Percentiles rank a stretch among this genome's conserved stretches.
Evolutionary conservation across 2,329 filamentous ascomycete genomes (phyloP).

Genomic region (Graphilbum fragrans): DNA sequence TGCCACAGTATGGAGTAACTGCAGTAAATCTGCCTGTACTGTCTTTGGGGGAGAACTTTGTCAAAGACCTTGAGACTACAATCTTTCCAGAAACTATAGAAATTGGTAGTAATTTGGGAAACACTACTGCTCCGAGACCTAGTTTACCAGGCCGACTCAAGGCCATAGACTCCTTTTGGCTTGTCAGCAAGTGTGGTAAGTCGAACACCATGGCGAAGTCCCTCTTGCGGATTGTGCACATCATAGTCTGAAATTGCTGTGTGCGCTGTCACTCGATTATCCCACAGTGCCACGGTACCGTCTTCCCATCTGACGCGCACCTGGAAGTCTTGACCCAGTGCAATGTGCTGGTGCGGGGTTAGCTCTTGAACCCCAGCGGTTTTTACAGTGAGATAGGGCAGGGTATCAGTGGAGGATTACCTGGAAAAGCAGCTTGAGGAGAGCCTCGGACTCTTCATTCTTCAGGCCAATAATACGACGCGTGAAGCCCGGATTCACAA

Average conservation of each 20-base stretch:
- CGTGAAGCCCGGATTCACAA: slow-evolving; percentile 54
- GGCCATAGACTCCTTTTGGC: slow-evolving; percentile 23
- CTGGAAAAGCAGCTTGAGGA: slow-evolving; percentile 61
- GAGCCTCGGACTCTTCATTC: slow-evolving; percentile 52
- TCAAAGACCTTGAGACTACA: too few species aligned
- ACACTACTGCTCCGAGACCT: too few species aligned
- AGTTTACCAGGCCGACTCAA: slow-evolving; percentile 23
- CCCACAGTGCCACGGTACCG: slow-evolving; percentile 57
- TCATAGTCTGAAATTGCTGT: slow-evolving; percentile 32
- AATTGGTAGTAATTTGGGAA: too few species aligned
- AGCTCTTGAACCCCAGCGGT: too few species aligned
- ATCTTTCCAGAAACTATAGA: too few species aligned
- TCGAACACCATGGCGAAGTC: slow-evolving; percentile 26
- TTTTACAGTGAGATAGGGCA: too few species aligned
- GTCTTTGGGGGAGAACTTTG: too few species aligned
- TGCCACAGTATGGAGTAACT: too few species aligned
- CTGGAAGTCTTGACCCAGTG: slow-evolving; percentile 51
- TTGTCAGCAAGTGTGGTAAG: slow-evolving; percentile 26
- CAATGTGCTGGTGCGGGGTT: slow-evolving; percentile 28
- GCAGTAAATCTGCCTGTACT: too few species aligned
- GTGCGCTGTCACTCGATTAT: slow-evolving; percentile 43
- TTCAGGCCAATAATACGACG: slow-evolving; percentile 50
- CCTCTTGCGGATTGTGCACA: slow-evolving; percentile 25
- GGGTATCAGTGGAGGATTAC: too few species aligned
- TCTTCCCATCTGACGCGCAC: slow-evolving; percentile 53